Evolutionary conservation across 2,329 filamentous ascomycete genomes (phyloP), one percentile per base, ranked within the genome.

Genomic region (Fusarium neocosmosporiellum): DNA sequence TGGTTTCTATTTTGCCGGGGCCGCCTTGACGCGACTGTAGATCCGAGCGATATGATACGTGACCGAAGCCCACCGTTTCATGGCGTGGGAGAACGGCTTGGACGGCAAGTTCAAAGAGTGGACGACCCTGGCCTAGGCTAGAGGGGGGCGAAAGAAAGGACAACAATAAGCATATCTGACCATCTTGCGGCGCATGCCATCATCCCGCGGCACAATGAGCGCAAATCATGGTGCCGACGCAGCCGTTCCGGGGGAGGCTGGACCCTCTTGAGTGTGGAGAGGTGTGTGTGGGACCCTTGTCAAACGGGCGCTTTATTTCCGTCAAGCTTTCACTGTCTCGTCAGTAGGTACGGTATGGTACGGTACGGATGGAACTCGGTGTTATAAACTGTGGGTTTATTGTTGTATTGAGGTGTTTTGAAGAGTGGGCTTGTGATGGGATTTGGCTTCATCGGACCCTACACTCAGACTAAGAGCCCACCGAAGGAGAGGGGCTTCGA

Each of bases 101-200:
- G 43, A 65, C 70, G 70, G 70, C 70, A 73, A n/a, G n/a, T n/a
- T n/a, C n/a, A n/a, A 24, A 37, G 24, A 27, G 14, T 18, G 7
- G 27, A n/a, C 13, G 22, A 39, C 27, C 29, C 24, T 48, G 36
- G 48, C 13, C 13, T 10, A 24, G 22, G 37, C 37, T 39, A 39
- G 7, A 43, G 39, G n/a, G 48, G 48, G n/a, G 48, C 27, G 29
- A 31, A 34, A n/a, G 18, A 9, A 31, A 64, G 24, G 24, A 59
- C 65, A 65, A 64, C 64, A 74, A 78, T 78, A 78, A 78, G 76
- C 76, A 78, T 78, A 78, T 78, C 73, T 77, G 75, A 71, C 65
- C 69, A 78, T 75, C 69, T 71, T 65, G 68, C 69, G 73, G 71
- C 71, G 66, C 63, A 75, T 78, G 71, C 74, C 75, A 78, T 78